These are phyloP conservation scores for Linnemannia exigua DNA, from an alignment of 192 early-diverging fungal species.

Conservation along the genomic window DNA sequence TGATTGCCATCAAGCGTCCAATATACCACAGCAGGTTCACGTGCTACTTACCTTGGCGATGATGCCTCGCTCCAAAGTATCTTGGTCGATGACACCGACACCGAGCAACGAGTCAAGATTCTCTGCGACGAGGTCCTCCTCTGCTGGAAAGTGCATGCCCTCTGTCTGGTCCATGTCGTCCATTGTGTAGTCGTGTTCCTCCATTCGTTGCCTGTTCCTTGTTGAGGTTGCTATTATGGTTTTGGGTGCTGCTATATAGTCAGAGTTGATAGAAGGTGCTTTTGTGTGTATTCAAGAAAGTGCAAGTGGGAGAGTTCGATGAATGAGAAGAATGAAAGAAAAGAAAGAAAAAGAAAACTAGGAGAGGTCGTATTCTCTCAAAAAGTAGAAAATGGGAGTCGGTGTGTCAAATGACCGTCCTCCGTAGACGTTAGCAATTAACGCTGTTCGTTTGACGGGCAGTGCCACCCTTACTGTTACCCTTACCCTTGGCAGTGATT, in stretches of 20 bases:
- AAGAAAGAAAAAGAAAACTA: not conserved
- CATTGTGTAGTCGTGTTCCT: not conserved
- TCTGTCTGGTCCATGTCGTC: constrained; percentile 2
- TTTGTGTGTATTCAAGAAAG: not conserved
- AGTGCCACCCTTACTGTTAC: constrained; percentile 7
- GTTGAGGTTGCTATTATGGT: not conserved
- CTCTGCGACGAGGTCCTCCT: constrained; percentile 23
- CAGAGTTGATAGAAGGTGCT: not conserved
- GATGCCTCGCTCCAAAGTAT: constrained; percentile 72
- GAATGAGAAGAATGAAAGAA: not conserved
- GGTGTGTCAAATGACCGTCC: not conserved
- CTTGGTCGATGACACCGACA: constrained; percentile 72
- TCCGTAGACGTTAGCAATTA: no score
- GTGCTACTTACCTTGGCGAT: constrained; percentile 65
- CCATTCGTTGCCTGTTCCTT: not conserved
- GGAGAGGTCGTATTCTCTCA: no score
- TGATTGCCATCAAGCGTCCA: no score
- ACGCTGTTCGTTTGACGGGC: not conserved
- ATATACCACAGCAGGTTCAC: not conserved
- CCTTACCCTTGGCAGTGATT: no score
- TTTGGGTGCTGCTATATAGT: not conserved
- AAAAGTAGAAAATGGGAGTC: not conserved
- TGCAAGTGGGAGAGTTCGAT: not conserved
- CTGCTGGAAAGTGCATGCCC: not conserved
- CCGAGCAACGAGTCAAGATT: constrained; percentile 47